Conservation (phyloP, 2,329 filamentous ascomycete species). For the Kalaharituber pfeilii region DNA sequence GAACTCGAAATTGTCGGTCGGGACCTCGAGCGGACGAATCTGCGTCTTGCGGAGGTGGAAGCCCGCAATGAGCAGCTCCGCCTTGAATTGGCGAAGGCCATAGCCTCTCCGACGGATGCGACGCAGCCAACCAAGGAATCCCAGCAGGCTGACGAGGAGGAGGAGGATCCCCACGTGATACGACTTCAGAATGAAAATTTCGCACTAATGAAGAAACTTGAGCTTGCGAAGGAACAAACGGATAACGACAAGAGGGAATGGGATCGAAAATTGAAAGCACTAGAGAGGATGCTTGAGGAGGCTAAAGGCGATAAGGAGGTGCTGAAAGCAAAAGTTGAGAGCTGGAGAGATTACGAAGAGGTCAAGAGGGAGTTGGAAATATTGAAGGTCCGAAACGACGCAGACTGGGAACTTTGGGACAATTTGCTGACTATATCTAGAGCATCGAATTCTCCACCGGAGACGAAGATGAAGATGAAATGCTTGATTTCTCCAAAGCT, state of each 20-base stretch:
- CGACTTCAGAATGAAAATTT: constrained; percentile 86
- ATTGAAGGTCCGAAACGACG: constrained; percentile 42
- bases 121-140: constrained; percentile 29
- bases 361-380: constrained; percentile 92
- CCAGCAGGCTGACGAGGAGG: constrained; percentile 40
- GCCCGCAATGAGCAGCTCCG: constrained; percentile 86
- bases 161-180: constrained; percentile 80
- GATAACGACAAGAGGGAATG: constrained; percentile 62
- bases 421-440: constrained; percentile 25
- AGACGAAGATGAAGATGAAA: constrained; percentile 52
- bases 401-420: background rate
- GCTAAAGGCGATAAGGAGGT: constrained; percentile 65
- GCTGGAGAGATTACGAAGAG: constrained; percentile 88
- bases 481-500: constrained; percentile 24
- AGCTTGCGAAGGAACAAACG: constrained; percentile 65
- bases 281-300: constrained; percentile 60
- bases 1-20: constrained; percentile 87
- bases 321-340: constrained; percentile 64
- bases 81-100: constrained; percentile 74
- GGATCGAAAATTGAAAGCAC: constrained; percentile 55
- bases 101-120: constrained; percentile 38
- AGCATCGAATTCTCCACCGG: constrained; percentile 93
- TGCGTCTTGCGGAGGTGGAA: constrained; percentile 76
- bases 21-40: constrained; percentile 76
- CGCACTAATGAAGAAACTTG: constrained; percentile 72